These are phyloP conservation scores for Porphyridium purpureum DNA, from an alignment of 23 red algal species.

Conservation along the genomic window DNA sequence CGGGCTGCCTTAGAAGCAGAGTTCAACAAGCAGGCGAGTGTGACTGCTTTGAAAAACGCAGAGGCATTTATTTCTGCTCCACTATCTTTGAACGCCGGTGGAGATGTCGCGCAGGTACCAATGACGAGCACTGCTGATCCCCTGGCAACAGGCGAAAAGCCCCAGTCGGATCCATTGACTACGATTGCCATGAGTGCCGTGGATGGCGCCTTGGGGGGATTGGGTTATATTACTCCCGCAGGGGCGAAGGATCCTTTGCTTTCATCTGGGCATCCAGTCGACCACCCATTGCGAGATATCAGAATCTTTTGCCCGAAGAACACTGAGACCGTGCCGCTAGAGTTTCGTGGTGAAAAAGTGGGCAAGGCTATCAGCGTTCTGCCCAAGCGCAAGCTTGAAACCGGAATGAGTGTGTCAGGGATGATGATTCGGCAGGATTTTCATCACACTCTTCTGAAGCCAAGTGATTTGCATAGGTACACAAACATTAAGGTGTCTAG, in stretches of 20 bases:
- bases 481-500: constrained; percentile 54
- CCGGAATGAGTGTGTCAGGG: constrained; percentile 59
- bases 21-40: constrained; percentile 71
- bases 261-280: constrained; percentile 13
- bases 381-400: constrained; percentile 19
- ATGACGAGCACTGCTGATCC: too few relatives aligned
- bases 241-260: too few relatives aligned
- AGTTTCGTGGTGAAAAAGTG: constrained; percentile 52
- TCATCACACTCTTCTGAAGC: constrained; percentile 69
- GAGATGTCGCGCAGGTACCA: too few relatives aligned
- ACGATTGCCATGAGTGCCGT: too few relatives aligned
- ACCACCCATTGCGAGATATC: too few relatives aligned
- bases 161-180: too few relatives aligned
- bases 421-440: constrained; percentile 82
- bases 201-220: too few relatives aligned
- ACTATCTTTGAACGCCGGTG: too few relatives aligned
- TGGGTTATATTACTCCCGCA: too few relatives aligned
- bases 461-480: constrained; percentile 62
- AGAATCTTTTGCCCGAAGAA: constrained; percentile 70
- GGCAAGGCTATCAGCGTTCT: constrained; percentile 84
- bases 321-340: constrained; percentile 49
- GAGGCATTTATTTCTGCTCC: too few relatives aligned
- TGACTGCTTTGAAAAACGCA: too few relatives aligned
- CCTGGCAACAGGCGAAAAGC: too few relatives aligned
- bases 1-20: constrained; percentile 53